A percentile compares a stretch with the other conserved stretches of the same genome.
These are phyloP conservation scores for Chaetomium olivaceum DNA, from an alignment of 2,329 filamentous ascomycete genomes.

Conservation along the genomic window DNA sequence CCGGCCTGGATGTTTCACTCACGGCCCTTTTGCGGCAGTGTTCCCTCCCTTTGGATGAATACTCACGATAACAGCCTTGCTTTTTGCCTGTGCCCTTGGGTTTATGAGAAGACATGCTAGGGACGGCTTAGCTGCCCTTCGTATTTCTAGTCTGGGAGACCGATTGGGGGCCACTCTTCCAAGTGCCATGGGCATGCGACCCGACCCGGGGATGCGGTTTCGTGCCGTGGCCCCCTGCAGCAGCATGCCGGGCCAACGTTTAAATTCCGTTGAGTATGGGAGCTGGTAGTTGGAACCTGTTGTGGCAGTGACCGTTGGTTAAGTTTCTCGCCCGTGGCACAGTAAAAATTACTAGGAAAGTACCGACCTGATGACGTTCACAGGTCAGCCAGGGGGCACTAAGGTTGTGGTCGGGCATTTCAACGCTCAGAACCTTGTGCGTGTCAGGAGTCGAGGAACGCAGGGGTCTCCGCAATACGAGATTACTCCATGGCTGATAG, in stretches of 20 bases:
- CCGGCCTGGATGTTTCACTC: background rate
- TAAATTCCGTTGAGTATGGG: background rate
- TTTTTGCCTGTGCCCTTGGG: background rate
- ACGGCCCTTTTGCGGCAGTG: background rate
- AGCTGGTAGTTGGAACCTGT: background rate
- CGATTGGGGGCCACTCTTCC: background rate
- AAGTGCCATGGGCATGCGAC: background rate
- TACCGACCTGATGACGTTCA: background rate
- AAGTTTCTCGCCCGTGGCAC: background rate
- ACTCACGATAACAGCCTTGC: background rate
- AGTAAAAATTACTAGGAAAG: background rate
- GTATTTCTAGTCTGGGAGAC: background rate
- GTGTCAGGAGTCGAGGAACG: background rate
- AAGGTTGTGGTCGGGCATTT: background rate
- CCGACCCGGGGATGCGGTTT: background rate
- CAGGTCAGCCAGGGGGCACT: background rate
- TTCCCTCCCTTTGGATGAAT: background rate
- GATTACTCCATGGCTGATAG: constrained; percentile 8
- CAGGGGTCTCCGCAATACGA: constrained; percentile 15
- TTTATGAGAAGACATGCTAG: background rate
- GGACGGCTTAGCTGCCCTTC: background rate
- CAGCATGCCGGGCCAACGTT: background rate
- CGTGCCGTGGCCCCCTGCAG: background rate
- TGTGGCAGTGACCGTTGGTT: background rate
- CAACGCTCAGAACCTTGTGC: background rate